Percentiles rank a stretch among this genome's conserved stretches.
phyloP scores from a whole-genome alignment of 768 basidiomycete genomes.

The Lactifluus pinguis region DNA sequence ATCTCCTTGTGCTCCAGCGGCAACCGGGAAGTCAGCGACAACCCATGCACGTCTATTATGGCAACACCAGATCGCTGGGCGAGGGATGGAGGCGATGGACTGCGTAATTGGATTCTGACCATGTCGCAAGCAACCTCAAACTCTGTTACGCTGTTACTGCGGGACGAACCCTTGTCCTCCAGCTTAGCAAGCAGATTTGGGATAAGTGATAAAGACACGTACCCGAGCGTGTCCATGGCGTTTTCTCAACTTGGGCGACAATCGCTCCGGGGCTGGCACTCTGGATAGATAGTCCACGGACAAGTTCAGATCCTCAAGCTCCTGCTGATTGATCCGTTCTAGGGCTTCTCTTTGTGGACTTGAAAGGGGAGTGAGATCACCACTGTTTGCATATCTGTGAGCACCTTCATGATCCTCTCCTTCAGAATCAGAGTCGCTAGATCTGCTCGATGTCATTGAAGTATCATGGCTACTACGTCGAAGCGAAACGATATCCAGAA shows the following conservation, averaged over 20 bases:
- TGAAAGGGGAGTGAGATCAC: slow-evolving; percentile 5
- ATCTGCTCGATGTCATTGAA: background rate
- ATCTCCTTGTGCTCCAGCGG: slow-evolving; percentile 14
- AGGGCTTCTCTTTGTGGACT: slow-evolving; percentile 25
- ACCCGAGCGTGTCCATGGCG: background rate
- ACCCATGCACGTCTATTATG: slow-evolving; percentile 51
- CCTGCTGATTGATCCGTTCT: slow-evolving; percentile 41
- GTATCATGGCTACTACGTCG: background rate
- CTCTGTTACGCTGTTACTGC: background rate
- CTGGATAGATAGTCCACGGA: slow-evolving; percentile 36
- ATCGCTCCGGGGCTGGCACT: background rate
- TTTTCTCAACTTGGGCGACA: background rate
- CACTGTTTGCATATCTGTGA: background rate
- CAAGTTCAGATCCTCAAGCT: slow-evolving; percentile 52
- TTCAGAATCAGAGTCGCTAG: background rate
- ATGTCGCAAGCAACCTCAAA: slow-evolving; percentile 40
- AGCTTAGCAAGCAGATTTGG: background rate
- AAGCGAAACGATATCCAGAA: slow-evolving; percentile 38
- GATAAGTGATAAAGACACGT: background rate
- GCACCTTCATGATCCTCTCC: background rate
- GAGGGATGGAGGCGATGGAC: slow-evolving; percentile 43
- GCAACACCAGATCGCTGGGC: slow-evolving; percentile 58
- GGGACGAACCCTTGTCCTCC: background rate
- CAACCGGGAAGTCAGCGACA: slow-evolving; percentile 31
- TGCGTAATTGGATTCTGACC: slow-evolving; percentile 60